Base-by-base conservation (phyloP, 192 early-diverging fungal genomes). In the Entomortierella lignicola region DNA sequence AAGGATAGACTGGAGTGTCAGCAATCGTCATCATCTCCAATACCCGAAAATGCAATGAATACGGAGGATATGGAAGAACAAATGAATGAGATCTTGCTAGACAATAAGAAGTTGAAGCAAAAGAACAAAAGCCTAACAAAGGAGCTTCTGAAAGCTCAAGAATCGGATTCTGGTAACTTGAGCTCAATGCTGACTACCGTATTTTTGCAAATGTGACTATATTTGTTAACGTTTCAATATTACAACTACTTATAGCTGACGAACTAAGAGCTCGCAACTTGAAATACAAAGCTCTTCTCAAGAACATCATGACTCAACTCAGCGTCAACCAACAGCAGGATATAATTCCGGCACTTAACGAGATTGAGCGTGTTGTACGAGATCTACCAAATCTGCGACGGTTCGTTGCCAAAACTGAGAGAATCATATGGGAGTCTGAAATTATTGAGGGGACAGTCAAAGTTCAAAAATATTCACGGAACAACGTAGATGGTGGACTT, bases 361-460 rank as follows among this genome's bases (percentile, higher is more conserved):
- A 77, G 26, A 58, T 77, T 17, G 51, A 66, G 31, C 31, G 21
- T 8, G 32, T 57, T 27, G 41, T 68, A 1, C 34, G 66, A 17
- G 65, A 77, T 23, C 17, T 77, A 17, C 50, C 63, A 0, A 29
- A 21, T 3, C 47, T 66, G 25, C 23, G 53, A n/a, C 26, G 53
- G 20, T 77, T 77, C 53, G 50, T 77, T 27, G 59, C 72, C 21
- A 77, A 68, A 44, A 32, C 56, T 12, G 65, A 77, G 53, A 61
- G 47, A 60, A 56, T 77, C 15, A 68, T 77, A 32, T 77, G 72
- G 72, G 72, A 77, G 25, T 55, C 59, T 41, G 72, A 77, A 23
- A 77, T 74, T 25, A n/a, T 53, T 11, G 72, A 67, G 23, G 72
- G 65, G 15, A 59, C 37, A 21, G 64, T 77, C n/a, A 41, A 59